A percentile compares a stretch with the other conserved stretches of the same genome.
These are phyloP conservation scores for Lentinula novae-zelandiae DNA, from an alignment of 1,284 basidiomycete genomes.

Conservation along the genomic window DNA sequence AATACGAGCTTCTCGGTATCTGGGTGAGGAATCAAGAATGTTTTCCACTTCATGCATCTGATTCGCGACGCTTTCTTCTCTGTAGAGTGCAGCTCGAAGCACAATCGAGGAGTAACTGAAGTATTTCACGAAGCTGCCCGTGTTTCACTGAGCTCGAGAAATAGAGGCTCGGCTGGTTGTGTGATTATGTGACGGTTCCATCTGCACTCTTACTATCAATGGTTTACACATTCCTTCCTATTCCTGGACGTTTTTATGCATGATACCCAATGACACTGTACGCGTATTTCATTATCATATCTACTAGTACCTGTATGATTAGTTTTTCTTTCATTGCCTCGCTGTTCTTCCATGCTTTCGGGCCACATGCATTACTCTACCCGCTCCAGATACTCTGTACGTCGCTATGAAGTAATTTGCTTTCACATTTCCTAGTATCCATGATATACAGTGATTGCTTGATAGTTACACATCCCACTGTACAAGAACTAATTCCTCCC, in stretches of 20 bases:
- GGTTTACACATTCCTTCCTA: background rate
- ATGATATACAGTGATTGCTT: background rate
- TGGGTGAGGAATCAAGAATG: constrained; percentile 54
- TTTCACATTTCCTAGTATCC: background rate
- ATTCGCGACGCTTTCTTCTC: constrained; percentile 1
- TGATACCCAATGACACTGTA: constrained; percentile 1
- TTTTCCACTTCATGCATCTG: background rate
- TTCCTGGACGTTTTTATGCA: background rate
- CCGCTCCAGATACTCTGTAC: background rate
- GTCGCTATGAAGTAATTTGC: background rate
- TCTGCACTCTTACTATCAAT: background rate
- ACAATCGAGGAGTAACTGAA: constrained; percentile 90
- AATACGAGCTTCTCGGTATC: constrained; percentile 89
- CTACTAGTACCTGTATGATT: constrained; percentile 8
- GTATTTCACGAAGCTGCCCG: constrained; percentile 89
- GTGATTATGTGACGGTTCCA: constrained; percentile 46
- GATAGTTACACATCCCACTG: constrained; percentile 57
- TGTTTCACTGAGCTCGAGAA: constrained; percentile 72
- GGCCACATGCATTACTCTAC: background rate
- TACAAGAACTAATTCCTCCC: constrained; percentile 68
- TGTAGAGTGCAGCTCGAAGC: constrained; percentile 93
- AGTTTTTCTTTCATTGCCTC: background rate
- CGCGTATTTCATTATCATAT: background rate
- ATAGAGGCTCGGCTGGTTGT: constrained; percentile 61
- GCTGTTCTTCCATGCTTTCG: background rate